Base-by-base conservation (phyloP, 441 rosid genomes). In the Gossypium schwendimanii region DNA sequence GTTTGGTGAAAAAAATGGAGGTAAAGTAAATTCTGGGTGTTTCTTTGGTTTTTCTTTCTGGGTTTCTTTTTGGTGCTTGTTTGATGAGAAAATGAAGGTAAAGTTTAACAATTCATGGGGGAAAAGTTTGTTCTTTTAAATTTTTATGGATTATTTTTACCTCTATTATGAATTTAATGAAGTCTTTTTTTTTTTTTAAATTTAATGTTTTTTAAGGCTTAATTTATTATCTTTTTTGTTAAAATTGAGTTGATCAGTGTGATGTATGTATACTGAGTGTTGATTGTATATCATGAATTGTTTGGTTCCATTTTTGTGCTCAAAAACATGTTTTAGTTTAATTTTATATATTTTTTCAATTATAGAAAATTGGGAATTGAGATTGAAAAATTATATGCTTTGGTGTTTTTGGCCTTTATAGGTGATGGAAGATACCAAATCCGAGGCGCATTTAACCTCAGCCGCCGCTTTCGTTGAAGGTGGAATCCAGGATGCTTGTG, bases 401-500 rank as follows among this genome's bases (percentile, higher is more conserved):
- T 65, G 44, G 33, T 24, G 33, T 60, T 61, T 57, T 58, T 65
- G 72, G 72, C 21, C 70, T 63, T 28, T 31, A 28, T 53, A 81
- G 86, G 90, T 70, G 75, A 80, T 79, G 84, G 94, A 84, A 75
- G 94, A 86, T 69, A 77, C 75, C 26, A 41, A 73, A 66, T 75
- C 90, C 2, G 94, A 86, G 28, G 85, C 82, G 2, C 93, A 87
- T 76, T 63, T 88, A 87, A 89, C 89, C 28, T 92, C 97, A 0
- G 93, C 97, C 21, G 97, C 91, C 17, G 98, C 98, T 20, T 94
- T 94, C 78, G 98, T 94, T 21, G 93, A 94, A 84, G 97, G 98
- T 0, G 97, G 98, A 69, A 83, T 94, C 36, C 98, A 94, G 84
- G 98, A 94, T 39, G 83, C 98, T 60, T 94, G 97, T 81, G 98